Conservation (phyloP, 2,329 filamentous ascomycete genomes). For the Curvularia sp. region DNA sequence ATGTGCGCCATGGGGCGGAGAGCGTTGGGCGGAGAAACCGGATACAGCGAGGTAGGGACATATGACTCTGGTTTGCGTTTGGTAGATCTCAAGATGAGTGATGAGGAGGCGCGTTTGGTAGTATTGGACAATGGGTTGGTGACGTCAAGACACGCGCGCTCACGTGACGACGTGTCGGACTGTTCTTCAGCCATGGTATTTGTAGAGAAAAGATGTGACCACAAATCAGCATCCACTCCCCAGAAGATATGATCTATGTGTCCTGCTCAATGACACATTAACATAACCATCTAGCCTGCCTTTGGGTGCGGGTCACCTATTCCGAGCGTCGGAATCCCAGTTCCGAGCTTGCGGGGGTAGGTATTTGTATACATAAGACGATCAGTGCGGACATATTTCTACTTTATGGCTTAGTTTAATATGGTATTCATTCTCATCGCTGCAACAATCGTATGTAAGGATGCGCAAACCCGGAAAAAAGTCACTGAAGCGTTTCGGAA, state of each 20-base stretch:
- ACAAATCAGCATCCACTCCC: too few species aligned
- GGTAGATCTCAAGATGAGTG: neutral
- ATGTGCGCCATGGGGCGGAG: slow-evolving; percentile 10
- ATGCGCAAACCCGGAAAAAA: slow-evolving; percentile 19
- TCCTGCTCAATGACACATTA: neutral
- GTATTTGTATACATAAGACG: neutral
- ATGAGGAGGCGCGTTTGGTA: slow-evolving; percentile 12
- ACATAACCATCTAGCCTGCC: neutral
- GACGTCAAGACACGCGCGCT: slow-evolving; percentile 31
- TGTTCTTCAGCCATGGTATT: neutral
- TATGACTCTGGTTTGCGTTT: neutral
- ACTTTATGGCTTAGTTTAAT: neutral
- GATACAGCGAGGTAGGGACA: slow-evolving; percentile 13
- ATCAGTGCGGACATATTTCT: neutral
- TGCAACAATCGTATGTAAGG: slow-evolving; percentile 29
- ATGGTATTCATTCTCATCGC: slow-evolving; percentile 34
- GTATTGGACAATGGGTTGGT: neutral
- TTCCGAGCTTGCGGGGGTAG: slow-evolving; percentile 21
- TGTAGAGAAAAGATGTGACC: neutral
- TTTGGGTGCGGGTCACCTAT: slow-evolving; percentile 14
- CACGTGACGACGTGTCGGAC: slow-evolving; percentile 21
- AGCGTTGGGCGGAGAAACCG: slow-evolving; percentile 1
- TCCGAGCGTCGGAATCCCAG: slow-evolving; percentile 20
- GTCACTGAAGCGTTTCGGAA: slow-evolving; percentile 32
- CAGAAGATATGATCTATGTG: neutral